Base-by-base conservation (phyloP, 78 protist species). In the Acrasis kona region DNA sequence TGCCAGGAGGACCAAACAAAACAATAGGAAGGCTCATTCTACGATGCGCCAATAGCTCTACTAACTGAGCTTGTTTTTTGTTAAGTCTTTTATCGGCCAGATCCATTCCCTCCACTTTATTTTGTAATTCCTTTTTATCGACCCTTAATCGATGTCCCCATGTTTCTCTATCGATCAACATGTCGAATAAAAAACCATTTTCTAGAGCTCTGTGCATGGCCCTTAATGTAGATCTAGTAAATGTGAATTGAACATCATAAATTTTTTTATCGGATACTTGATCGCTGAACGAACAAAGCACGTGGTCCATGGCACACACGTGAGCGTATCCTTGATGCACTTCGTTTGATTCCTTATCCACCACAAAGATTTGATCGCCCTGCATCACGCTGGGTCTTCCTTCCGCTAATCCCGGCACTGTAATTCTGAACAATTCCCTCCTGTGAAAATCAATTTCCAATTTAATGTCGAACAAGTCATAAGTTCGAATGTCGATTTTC, bases 1-100 rank as follows among this genome's bases (percentile, higher is more conserved):
- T 84, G 31, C 89, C 89, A 3, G 89, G 89, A 3, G 89, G 89
- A 7, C 89, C 89, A 37, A 74, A 78, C 9, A 84, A 10, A 3
- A 79, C 31, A 72, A 28, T 66, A 3, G 88, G 88, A n/a, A 9
- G n/a, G n/a, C n/a, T n/a, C n/a, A 9, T 7, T 34, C 69, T n/a
- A 5, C 7, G 61, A 12, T 19, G 34, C 12, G 61, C 61, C 61
- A 42, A 19, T 19, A 12, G 19, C 34, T 42, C 29, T 37, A 5
- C 29, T 7, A 5, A 19, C 61, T 50, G n/a, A n/a, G n/a, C n/a
- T n/a, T n/a, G n/a, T n/a, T n/a, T n/a, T n/a, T n/a, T n/a, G n/a
- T n/a, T n/a, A n/a, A n/a, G n/a, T n/a, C n/a, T n/a, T n/a, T n/a
- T n/a, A 50, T 19, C 61, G 19, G 34, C 61, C 19, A 50, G 19